Evolutionary conservation across 371 early-diverging fungal species (phyloP).

Genomic region (Lichtheimia hyalospora): DNA sequence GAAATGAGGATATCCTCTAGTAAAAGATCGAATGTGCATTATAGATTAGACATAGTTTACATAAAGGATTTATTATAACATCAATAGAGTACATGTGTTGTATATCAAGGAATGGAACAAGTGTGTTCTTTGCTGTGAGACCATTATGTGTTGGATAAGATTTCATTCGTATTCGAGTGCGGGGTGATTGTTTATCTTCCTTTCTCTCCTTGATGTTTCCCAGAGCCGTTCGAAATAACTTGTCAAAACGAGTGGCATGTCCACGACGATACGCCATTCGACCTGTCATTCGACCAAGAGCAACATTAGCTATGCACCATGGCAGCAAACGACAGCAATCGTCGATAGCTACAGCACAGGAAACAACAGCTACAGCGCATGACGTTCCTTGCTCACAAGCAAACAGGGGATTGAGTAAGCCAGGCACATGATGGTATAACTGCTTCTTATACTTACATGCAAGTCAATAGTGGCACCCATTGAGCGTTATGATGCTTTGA

Average conservation of each 20-base stretch:
- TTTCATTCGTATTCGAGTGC: too few species aligned
- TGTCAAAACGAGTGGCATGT: neutral
- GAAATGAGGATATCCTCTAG: too few species aligned
- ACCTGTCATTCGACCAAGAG: neutral
- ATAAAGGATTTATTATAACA: too few species aligned
- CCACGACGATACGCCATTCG: neutral
- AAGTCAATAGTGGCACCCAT: conserved; percentile 11
- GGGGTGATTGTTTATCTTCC: neutral
- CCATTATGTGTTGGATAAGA: too few species aligned
- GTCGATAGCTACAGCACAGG: neutral
- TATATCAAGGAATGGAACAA: too few species aligned
- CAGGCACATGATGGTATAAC: neutral
- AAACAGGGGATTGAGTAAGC: neutral
- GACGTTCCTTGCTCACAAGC: neutral
- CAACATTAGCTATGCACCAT: neutral
- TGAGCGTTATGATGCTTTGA: conserved; percentile 18
- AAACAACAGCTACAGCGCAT: neutral
- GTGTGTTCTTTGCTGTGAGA: too few species aligned
- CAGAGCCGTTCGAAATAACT: neutral
- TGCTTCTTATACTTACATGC: neutral
- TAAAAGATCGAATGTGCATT: too few species aligned
- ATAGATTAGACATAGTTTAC: too few species aligned
- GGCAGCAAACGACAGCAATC: neutral
- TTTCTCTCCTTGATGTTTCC: neutral
- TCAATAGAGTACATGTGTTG: too few species aligned